Conservation (phyloP, 129 eudicot genomes). For the Escallonia herrerae region DNA sequence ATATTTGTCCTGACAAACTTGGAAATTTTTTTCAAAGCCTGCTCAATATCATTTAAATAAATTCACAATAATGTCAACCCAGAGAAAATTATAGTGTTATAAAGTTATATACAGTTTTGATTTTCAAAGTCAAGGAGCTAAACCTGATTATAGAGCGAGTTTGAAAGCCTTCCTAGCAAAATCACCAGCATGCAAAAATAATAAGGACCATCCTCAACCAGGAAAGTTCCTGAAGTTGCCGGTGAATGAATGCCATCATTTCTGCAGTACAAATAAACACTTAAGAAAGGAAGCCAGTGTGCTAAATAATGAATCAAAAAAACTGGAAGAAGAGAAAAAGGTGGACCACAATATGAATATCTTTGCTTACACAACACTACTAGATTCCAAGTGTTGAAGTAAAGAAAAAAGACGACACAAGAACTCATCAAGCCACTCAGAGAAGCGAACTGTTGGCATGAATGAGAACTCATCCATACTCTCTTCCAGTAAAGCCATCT, state of each 20-base stretch:
- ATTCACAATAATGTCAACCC: constrained; percentile 5
- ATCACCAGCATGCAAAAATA: constrained; percentile 93
- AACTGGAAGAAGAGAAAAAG: constrained; percentile 8
- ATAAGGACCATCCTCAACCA: constrained; percentile 95
- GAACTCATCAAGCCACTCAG: constrained; percentile 99
- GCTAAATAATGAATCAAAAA: background rate
- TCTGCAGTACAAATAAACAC: constrained; percentile 37
- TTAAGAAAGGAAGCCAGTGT: background rate
- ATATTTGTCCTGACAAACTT: constrained; percentile 86
- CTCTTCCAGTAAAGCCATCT: constrained; percentile 89
- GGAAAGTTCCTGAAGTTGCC: constrained; percentile 83
- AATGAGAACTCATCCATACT: constrained; percentile 41
- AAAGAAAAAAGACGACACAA: constrained; percentile 78
- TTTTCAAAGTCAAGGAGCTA: constrained; percentile 3
- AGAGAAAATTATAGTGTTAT: background rate
- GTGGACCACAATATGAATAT: constrained; percentile 2
- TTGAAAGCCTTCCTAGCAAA: constrained; percentile 86
- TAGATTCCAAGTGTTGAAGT: constrained; percentile 93
- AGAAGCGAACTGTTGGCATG: constrained; percentile 57
- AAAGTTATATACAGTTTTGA: background rate
- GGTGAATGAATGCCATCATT: constrained; percentile 72
- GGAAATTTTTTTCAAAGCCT: constrained; percentile 91
- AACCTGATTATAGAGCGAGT: constrained; percentile 82
- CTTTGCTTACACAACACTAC: constrained; percentile 72
- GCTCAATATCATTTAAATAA: constrained; percentile 13